Base-by-base conservation (phyloP, 345 rosid species). In the Pistacia vera region DNA sequence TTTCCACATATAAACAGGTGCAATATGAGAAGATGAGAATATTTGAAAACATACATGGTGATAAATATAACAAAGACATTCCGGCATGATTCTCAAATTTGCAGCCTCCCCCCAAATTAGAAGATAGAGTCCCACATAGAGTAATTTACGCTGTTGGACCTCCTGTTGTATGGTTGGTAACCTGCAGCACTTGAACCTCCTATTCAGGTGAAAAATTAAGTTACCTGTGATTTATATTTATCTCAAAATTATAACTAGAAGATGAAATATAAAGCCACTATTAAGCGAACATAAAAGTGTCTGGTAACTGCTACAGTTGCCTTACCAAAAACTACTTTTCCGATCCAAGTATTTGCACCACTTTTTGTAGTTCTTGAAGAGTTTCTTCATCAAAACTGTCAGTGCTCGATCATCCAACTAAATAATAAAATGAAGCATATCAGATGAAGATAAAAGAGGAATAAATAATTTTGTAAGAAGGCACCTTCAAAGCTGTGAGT, bases 281-380 rank as follows among this genome's bases (percentile, higher is more conserved):
- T 41, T 16, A 46, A 66, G 70, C 33, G 59, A 36, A 33, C 2
- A 49, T 16, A 68, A 28, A 20, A 62, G 59, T 72, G 60, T 54
- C 75, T 14, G 56, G 58, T 12, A 68, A 46, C 69, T 17, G 64
- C 51, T 30, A 7, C 5, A 18, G 48, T 38, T 62, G 22, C 28
- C 91, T 86, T 88, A 97, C 99, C 99, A 97, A 66, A 97, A 95
- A 86, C 99, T 97, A 84, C 98, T 94, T 85, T 94, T 97, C 77
- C 97, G 89, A 74, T 83, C 97, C 85, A 97, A 88, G 85, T 90
- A 94, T 81, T 90, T 97, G 95, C 99, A 97, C 99, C 98, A 94
- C 75, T 92, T 92, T 81, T 97, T 97, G 83, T 97, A 97, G 75
- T 91, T 97, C 86, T 97, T 97, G 87, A 97, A 97, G 81, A 97